Base-by-base conservation (phyloP, 1,139 yeast genomes). In the Kluyveromyces sp. region DNA sequence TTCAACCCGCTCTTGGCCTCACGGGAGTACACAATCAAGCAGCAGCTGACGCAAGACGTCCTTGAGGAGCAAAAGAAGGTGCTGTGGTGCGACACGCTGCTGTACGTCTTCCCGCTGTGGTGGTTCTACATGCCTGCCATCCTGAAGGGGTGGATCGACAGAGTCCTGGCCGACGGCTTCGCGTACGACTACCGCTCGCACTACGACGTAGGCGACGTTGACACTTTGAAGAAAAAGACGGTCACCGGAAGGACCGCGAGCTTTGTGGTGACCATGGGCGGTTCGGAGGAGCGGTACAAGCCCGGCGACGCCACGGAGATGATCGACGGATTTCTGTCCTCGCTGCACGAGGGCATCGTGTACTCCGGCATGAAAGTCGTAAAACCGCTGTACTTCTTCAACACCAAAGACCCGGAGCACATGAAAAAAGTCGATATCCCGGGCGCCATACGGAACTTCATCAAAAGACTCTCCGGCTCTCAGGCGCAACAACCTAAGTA, bases 71-170 rank as follows among this genome's bases (percentile, higher is more conserved):
- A 43, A 13, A 38, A 43, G 16, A 43, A 44, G 33, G 33, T 50
- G 11, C 8, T 36, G 22, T 70, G 67, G 56, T 22, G 71, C 43
- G 57, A 55, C 38, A 16, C 41, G 2, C 40, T 55, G 4, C 61
- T 58, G 19, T 49, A 54, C 33, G 55, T 49, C 30, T 56, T 55
- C 45, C 61, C 61, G 8, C 8, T 55, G 9, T 57, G 60, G 60
- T 57, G 61, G 60, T 54, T 44, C 41, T 36, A 46, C 4, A 47
- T 56, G 55, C 60, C 59, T 12, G 59, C 60, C 4, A 54, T 55
- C 32, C 42, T 57, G 29, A 57, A 53, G 36, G 60, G 61, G 8
- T 57, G 58, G 56, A 42, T 57, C 15, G 61, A 56, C n/a, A 48
- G 60, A 22, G 61, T 54, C 7, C 52, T 36, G 39, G 37, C 56